Evolutionary conservation across 306 rosid species (phyloP).

Genomic region (Cucurbita argyrosperma): DNA sequence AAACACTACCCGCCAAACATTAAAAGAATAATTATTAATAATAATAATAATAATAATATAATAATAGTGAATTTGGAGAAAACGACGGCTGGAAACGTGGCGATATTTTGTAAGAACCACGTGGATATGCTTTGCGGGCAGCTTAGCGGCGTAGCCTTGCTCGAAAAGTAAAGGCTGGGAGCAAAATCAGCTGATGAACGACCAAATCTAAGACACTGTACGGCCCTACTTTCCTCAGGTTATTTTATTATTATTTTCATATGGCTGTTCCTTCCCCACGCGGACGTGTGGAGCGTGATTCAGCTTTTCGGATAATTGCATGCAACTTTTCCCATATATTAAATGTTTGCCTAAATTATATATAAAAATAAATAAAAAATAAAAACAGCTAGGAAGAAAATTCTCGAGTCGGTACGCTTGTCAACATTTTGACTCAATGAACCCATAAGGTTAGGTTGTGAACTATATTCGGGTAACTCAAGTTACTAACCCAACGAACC

Average conservation of each 20-base stretch:
- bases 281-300: background rate
- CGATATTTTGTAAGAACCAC: background rate
- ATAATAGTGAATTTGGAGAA: background rate
- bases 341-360: too few species aligned
- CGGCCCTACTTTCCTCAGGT: background rate
- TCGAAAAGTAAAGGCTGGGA: slow-evolving; percentile 15
- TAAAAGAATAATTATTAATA: too few species aligned
- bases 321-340: too few species aligned
- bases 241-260: background rate
- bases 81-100: slow-evolving; percentile 7
- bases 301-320: too few species aligned
- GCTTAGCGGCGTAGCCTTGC: background rate
- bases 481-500: too few species aligned
- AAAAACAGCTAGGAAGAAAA: too few species aligned
- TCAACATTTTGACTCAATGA: too few species aligned
- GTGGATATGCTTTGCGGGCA: background rate
- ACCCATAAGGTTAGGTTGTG: too few species aligned
- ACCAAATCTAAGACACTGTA: slow-evolving; percentile 30
- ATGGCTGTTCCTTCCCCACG: background rate
- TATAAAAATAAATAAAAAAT: too few species aligned
- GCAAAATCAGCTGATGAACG: slow-evolving; percentile 16
- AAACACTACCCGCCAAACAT: slow-evolving; percentile 11
- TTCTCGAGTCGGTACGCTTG: too few species aligned
- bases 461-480: too few species aligned
- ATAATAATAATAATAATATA: background rate